Evolutionary conservation across 1,139 yeast species (phyloP), one percentile per base, ranked within the genome.

Genomic region (Geotrichum aggregatum): DNA sequence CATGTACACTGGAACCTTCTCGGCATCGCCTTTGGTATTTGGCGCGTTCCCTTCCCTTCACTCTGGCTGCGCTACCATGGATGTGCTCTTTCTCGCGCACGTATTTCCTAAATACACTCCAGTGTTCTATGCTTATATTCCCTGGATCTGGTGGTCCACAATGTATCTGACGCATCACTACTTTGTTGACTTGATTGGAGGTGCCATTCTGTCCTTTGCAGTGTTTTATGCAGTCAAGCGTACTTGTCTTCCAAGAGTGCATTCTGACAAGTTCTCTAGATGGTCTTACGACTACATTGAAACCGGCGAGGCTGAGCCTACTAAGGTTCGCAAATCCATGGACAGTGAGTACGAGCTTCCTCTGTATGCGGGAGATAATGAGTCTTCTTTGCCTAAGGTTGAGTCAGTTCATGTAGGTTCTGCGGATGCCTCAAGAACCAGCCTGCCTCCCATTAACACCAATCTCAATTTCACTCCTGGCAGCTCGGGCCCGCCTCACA

Each of bases 41-140:
- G 99, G 99, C 44, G 99, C 99, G 0, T 89, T 92, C 74, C 99
- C 99, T 2, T 89, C 96, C 2, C 76, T 92, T 63, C 98, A 91
- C 66, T 84, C 96, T 3, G 98, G 95, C 21, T 86, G 91, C 67
- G 89, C 97, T 3, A 85, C 89, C 3, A 87, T 91, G 88, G 96
- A 89, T 67, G 96, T 92, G 4, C 73, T 89, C 58, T 91, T 91
- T 67, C 74, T 91, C 62, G 75, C 84, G 40, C 88, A 88, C 75
- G 72, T 88, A 55, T 89, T 91, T 67, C 98, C 98, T 22, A 76
- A 71, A 52, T 75, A 73, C 55, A 76, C 79, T 11, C 78, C 83
- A 3, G 62, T 83, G 13, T 87, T 91, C 75, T 76, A 84, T 66
- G 71, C 74, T 28, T 91, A 91, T 67, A 95, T 88, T 21, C 72